Base-by-base conservation (phyloP, 257 asterid species). In the Solanum chaucha region DNA sequence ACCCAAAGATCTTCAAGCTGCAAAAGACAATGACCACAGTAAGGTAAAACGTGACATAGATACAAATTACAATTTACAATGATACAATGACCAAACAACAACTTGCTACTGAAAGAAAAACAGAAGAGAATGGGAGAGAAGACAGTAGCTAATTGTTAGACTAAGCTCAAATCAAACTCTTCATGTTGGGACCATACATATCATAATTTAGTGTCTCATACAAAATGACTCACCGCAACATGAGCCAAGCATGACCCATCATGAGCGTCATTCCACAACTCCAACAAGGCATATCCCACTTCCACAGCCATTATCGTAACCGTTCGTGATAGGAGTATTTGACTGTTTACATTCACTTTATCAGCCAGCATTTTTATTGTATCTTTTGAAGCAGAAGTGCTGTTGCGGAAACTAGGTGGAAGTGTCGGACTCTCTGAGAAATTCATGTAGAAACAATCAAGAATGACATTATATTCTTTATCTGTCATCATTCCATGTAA, bases 1-100 rank as follows among this genome's bases (percentile, higher is more conserved):
- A 96, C 96, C 99, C 99, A 97, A 88, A 97, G 99, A 85, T 98
- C 98, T 89, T 97, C 99, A 86, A 97, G 96, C 99, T 97, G 95
- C 92, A 90, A 74, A 61, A 88, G 83, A 34, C 81, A 70, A 84
- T 48, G 44, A 48, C 84, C 15, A 78, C 85, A 17, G 38, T 81
- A 28, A 81, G 70, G 68, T 30, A 80, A 20, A 88, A 64, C 32
- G 58, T 26, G 86, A 74, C 74, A 87, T 35, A 86, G 86, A 81
- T 30, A 82, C 85, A 71, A 70, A 32, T 70, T 30, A 32, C 77
- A 51, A 51, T 51, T 51, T 5, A 51, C 61, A 64, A 55, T 72
- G 28, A 35, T 35, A 72, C 48, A 46, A 85, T 15, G 68, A 51
- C 77, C 71, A 88, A 22, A 84, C 86, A 86, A 61, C 34, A 19